phyloP scores from a whole-genome alignment of 2,329 filamentous ascomycete genomes.

The Dactylellina haptotyla region DNA sequence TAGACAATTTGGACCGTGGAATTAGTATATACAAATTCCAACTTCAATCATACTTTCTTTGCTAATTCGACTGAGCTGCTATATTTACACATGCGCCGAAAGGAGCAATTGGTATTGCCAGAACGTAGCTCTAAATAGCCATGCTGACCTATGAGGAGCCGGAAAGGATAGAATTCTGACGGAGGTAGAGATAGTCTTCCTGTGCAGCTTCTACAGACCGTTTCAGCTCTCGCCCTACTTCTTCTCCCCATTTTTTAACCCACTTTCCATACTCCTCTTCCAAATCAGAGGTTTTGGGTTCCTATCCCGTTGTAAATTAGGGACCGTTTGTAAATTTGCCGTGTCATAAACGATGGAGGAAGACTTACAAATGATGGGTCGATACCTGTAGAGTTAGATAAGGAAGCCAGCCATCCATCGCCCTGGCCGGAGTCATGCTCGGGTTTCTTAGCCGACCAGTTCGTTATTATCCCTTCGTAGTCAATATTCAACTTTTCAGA shows the following conservation, averaged over 20 bases:
- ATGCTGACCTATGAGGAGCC: not conserved
- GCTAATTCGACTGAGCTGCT: no score
- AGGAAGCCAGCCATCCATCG: not conserved
- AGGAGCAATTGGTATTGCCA: no score
- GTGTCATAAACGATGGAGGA: not conserved
- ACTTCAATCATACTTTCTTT: no score
- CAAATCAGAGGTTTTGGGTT: not conserved
- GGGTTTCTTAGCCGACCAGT: not conserved
- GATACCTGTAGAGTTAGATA: not conserved
- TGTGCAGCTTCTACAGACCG: not conserved
- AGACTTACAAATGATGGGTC: not conserved
- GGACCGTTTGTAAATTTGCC: not conserved
- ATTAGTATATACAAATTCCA: no score
- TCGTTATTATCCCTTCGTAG: not conserved
- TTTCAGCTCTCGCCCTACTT: not conserved
- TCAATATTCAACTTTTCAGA: not conserved
- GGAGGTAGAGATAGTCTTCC: conserved; percentile 1
- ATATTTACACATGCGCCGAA: no score
- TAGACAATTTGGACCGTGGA: no score
- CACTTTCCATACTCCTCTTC: not conserved
- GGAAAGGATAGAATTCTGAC: not conserved
- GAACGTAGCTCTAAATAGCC: no score
- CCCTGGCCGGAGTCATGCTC: not conserved
- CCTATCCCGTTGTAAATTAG: no score
- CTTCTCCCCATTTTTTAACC: not conserved